These are phyloP conservation scores for Hymenoscyphus albidus DNA, from an alignment of 2,329 filamentous ascomycete species.

Conservation along the genomic window DNA sequence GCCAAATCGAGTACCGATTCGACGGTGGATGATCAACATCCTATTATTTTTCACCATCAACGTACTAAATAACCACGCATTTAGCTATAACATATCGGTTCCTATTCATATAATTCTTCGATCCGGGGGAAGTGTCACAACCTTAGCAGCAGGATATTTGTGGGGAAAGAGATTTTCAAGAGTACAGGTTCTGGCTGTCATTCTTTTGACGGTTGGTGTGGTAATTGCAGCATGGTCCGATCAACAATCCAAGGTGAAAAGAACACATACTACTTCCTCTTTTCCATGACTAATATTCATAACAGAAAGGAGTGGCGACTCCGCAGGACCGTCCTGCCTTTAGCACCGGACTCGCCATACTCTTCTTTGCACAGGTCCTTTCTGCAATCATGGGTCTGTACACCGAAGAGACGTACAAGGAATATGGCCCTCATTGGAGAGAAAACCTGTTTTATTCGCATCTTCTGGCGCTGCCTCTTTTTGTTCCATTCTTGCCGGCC, in stretches of 20 bases:
- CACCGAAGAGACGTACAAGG: conserved; percentile 82
- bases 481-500: conserved; percentile 65
- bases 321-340: conserved; percentile 45
- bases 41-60: conserved; percentile 90
- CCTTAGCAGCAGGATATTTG: conserved; percentile 83
- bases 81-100: conserved; percentile 93
- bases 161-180: conserved; percentile 81
- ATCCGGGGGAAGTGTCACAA: conserved; percentile 92
- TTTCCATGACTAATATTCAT: conserved; percentile 17
- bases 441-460: conserved; percentile 96
- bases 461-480: conserved; percentile 70
- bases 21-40: conserved; percentile 85
- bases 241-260: conserved; percentile 69
- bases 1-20: conserved; percentile 74
- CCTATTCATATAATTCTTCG: conserved; percentile 95
- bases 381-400: conserved; percentile 95
- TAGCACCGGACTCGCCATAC: conserved; percentile 69
- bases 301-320: conserved; percentile 28
- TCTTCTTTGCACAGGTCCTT: conserved; percentile 83
- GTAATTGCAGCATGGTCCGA: conserved; percentile 87
- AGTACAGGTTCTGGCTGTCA: conserved; percentile 76
- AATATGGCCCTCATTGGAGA: conserved; percentile 85
- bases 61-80: conserved; percentile 94
- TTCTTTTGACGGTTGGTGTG: conserved; percentile 80
- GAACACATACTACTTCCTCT: conserved; percentile 19